Percentiles rank a stretch among this genome's conserved stretches.
Evolutionary conservation across 2,329 filamentous ascomycete genomes (phyloP).

Genomic region (Tolypocladium sp.): DNA sequence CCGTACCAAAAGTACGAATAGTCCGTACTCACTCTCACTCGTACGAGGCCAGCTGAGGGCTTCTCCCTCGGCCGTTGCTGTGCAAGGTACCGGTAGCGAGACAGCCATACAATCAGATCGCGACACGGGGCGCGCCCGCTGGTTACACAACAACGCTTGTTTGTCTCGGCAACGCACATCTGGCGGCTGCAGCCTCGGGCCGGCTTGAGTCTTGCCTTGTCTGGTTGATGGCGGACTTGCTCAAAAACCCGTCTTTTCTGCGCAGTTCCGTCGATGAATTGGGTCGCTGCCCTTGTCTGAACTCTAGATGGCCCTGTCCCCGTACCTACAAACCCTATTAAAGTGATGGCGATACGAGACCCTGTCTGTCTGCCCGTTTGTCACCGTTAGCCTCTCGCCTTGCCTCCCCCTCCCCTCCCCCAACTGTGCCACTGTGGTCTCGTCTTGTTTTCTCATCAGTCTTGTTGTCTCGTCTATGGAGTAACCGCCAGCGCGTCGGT

Average conservation of each 20-base stretch:
- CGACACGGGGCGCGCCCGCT: not conserved
- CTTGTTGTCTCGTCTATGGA: not conserved
- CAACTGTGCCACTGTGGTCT: slow-evolving; percentile 4
- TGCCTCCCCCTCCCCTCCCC: not conserved
- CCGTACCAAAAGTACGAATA: too few relatives aligned
- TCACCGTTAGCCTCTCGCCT: not conserved
- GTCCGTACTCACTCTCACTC: not conserved
- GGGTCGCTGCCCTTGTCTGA: too few relatives aligned
- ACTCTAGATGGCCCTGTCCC: not conserved
- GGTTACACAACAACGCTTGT: not conserved
- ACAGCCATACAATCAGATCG: not conserved
- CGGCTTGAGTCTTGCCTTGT: not conserved
- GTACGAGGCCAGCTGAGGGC: not conserved
- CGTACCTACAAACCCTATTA: not conserved
- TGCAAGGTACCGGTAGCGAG: too few relatives aligned
- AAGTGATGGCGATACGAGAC: not conserved
- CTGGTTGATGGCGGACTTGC: not conserved
- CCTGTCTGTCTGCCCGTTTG: not conserved
- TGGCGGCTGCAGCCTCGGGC: not conserved
- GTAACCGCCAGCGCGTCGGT: not conserved
- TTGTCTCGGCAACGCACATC: not conserved
- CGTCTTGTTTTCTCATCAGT: slow-evolving; percentile 7
- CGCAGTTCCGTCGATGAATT: not conserved
- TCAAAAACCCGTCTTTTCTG: not conserved
- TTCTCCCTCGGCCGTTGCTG: not conserved